These are phyloP conservation scores for Clarireedia homoeocarpa DNA, from an alignment of 2,329 filamentous ascomycete species.

Conservation along the genomic window DNA sequence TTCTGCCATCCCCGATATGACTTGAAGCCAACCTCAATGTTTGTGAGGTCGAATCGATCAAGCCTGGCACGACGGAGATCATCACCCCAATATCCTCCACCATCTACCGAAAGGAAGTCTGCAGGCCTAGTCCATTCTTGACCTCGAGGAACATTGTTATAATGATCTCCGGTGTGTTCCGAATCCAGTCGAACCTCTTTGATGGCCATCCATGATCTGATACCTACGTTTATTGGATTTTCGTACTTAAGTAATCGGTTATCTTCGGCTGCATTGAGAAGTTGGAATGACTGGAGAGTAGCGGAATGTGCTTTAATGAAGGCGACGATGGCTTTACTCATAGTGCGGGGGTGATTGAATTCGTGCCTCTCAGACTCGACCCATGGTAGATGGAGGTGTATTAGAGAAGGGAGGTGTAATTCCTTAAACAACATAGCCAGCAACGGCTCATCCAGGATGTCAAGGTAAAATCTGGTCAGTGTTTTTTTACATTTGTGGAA, in stretches of 20 bases:
- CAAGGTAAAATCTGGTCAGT: slow-evolving; percentile 6
- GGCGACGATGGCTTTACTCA: slow-evolving; percentile 15
- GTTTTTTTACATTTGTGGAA: slow-evolving; percentile 3
- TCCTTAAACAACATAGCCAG: background rate
- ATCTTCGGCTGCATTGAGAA: slow-evolving; percentile 9
- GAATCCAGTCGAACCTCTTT: slow-evolving; percentile 9
- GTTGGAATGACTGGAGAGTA: slow-evolving; percentile 11
- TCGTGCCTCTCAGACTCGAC: slow-evolving; percentile 7
- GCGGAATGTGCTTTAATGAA: slow-evolving; percentile 3
- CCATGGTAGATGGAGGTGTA: slow-evolving; percentile 8
- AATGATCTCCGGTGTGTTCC: slow-evolving; percentile 8
- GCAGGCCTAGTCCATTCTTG: slow-evolving; percentile 10
- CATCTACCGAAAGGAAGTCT: slow-evolving; percentile 9
- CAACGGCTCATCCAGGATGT: slow-evolving; percentile 7
- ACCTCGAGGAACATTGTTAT: slow-evolving; percentile 8
- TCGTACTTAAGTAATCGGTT: slow-evolving; percentile 8
- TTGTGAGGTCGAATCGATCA: slow-evolving; percentile 10
- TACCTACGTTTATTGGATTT: slow-evolving; percentile 5
- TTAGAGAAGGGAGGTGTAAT: slow-evolving; percentile 2
- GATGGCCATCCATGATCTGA: slow-evolving; percentile 7
- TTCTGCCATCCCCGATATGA: slow-evolving; percentile 11
- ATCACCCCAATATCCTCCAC: slow-evolving; percentile 10
- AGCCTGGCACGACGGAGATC: slow-evolving; percentile 9
- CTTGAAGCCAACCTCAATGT: slow-evolving; percentile 7
- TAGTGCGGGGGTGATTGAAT: slow-evolving; percentile 11